phyloP scores from a whole-genome alignment of 371 early-diverging fungal genomes.

The Rhizopus microsporus region DNA sequence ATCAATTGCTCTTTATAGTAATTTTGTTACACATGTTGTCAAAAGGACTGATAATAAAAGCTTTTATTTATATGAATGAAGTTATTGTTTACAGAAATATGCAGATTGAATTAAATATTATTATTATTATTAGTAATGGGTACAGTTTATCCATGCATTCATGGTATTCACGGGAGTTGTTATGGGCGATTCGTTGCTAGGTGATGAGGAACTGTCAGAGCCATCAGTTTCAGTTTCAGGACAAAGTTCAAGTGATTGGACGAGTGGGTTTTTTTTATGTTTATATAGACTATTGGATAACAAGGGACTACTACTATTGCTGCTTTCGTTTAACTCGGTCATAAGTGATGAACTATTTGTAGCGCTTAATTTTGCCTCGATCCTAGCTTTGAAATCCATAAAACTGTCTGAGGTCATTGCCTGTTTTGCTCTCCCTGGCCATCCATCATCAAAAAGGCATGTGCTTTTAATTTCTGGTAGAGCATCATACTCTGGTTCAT shows the following conservation, averaged over 20 bases:
- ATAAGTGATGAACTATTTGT: slow-evolving; percentile 18
- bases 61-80: too few relatives aligned
- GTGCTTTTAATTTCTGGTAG: not conserved
- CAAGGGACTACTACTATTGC: not conserved
- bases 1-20: not conserved
- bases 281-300: not conserved
- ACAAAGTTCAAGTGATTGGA: slow-evolving; percentile 19
- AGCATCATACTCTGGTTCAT: slow-evolving; percentile 34
- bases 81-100: too few relatives aligned
- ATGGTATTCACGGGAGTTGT: not conserved
- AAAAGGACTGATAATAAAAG: too few relatives aligned
- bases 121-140: not conserved
- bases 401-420: slow-evolving; percentile 20
- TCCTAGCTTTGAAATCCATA: slow-evolving; percentile 29
- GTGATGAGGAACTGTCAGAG: not conserved
- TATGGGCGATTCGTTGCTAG: not conserved
- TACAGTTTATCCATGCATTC: not conserved
- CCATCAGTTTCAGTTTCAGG: not conserved
- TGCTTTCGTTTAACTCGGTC: slow-evolving; percentile 11
- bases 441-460: slow-evolving; percentile 23
- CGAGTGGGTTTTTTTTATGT: slow-evolving; percentile 20
- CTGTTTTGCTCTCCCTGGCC: slow-evolving; percentile 26
- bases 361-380: slow-evolving; percentile 25
- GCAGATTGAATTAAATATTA: slow-evolving; percentile 1
- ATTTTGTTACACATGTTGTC: too few relatives aligned